Evolutionary conservation across 2,329 filamentous ascomycete genomes (phyloP).

Genomic region (Sporothrix pseudoabietina): DNA sequence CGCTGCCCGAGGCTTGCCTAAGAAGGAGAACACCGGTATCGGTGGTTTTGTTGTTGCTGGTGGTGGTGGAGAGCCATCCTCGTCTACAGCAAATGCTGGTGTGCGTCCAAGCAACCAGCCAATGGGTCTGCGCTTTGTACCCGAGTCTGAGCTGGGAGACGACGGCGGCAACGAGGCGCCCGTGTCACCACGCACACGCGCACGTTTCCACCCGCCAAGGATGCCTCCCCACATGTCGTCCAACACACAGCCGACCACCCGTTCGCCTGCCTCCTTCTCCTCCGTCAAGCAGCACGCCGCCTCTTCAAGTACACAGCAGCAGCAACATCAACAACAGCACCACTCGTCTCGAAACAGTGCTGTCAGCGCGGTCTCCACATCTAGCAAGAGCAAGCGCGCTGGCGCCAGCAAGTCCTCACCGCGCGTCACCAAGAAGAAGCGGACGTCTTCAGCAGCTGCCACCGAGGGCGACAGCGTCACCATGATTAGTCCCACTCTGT

Average conservation of each 20-base stretch:
- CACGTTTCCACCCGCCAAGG: constrained; percentile 35
- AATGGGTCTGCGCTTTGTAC: constrained; percentile 61
- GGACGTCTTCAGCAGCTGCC: constrained; percentile 43
- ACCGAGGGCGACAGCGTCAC: constrained; percentile 42
- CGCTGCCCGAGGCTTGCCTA: constrained; percentile 79
- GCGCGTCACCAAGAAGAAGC: constrained; percentile 63
- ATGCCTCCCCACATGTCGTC: neutral
- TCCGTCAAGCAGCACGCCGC: constrained; percentile 25
- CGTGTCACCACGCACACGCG: constrained; percentile 23
- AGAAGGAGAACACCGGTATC: constrained; percentile 49
- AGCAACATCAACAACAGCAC: constrained; percentile 33
- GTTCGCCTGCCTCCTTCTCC: neutral
- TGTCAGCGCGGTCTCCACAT: constrained; percentile 31
- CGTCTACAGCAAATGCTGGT: constrained; percentile 43
- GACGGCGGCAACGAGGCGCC: constrained; percentile 35
- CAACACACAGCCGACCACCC: neutral
- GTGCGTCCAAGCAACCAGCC: constrained; percentile 55
- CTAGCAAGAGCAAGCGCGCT: constrained; percentile 55
- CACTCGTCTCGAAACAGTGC: constrained; percentile 35
- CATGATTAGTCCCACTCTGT: constrained; percentile 59
- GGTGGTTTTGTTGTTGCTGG: neutral
- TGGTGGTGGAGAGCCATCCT: constrained; percentile 41
- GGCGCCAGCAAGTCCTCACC: constrained; percentile 44
- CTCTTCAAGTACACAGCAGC: neutral
- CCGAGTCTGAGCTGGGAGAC: constrained; percentile 60